A percentile compares a stretch with the other conserved stretches of the same genome.
phyloP scores from a whole-genome alignment of 208 protist species.

The Trypanosoma melophagium region DNA sequence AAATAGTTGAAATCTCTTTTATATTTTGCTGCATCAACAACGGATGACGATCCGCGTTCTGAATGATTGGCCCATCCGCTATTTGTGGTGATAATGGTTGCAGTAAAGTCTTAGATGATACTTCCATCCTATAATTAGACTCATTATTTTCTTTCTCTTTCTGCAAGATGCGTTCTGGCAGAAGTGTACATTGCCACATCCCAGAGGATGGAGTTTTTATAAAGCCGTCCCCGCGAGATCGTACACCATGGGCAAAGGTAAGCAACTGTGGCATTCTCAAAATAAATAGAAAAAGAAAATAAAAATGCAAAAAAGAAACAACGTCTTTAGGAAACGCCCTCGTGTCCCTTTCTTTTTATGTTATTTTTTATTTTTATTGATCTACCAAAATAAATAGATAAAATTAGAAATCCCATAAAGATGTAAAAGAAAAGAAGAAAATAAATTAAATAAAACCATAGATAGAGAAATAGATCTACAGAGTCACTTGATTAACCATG shows the following conservation, averaged over 20 bases:
- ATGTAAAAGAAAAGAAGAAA: too few species aligned
- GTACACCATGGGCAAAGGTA: constrained; percentile 14
- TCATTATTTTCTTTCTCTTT: neutral
- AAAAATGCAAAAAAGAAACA: constrained; percentile 15
- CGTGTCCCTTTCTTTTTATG: neutral
- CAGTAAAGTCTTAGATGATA: too few species aligned
- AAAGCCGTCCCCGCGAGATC: constrained; percentile 26
- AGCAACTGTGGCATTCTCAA: constrained; percentile 24
- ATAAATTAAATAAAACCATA: too few species aligned
- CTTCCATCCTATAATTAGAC: too few species aligned
- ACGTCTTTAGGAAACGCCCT: neutral
- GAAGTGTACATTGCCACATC: constrained; percentile 31
- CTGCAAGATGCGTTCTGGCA: neutral
- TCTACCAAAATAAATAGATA: too few species aligned
- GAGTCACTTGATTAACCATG: too few species aligned
- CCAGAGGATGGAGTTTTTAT: constrained; percentile 25
- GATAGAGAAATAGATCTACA: too few species aligned
- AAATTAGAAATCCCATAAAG: neutral
- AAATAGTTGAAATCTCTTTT: neutral
- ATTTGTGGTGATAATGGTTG: neutral
- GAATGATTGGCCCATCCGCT: neutral
- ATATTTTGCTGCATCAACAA: neutral
- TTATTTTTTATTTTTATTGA: neutral
- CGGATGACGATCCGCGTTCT: neutral
- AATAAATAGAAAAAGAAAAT: constrained; percentile 8